Base-by-base conservation (phyloP, 768 basidiomycete species). In the Stropharia rugosoannulata region DNA sequence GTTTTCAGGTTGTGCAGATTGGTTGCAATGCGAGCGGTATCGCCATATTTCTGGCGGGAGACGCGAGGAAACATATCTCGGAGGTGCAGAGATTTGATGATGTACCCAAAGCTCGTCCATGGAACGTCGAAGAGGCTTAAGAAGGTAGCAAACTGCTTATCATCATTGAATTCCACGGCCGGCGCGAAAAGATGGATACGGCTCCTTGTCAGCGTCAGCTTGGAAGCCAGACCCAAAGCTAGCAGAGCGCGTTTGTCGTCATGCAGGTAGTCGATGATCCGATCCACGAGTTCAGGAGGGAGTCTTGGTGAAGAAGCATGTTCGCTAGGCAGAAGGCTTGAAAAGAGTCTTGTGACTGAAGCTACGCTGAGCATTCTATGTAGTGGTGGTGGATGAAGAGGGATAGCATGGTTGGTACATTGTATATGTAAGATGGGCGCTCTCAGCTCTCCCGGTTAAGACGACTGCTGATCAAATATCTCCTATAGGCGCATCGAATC, bases 251-350 rank as follows among this genome's bases (percentile, higher is more conserved):
- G 51, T 44, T 16, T 53, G 13, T 53, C 51, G n/a, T 44, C 16
- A 40, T 44, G 41, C 5, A 44, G 41, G 15, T 35, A 32, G 51
- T 53, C 51, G 41, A 22, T 53, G 19, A 53, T 44, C 27, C 41
- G 51, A 16, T 53, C 42, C 16, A 53, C 42, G 41, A 53, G 51
- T 43, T 53, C 51, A 25, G 51, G 50, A 43, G 22, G 42, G 6
- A 32, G 29, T 10, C 29, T 32, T 7, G 29, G 29, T 32, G 29
- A 6, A 32, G 29, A 32, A 10, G 29, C 6, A 3, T 32, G 7
- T 32, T 32, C 29, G 29, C 7, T 32, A 32, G 29, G 7, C 29
- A 32, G 29, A 32, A 32, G 29, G 29, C 9, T 32, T 32, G 29
- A 6, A 32, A 32, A 32, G 9, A 32, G 29, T 32, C 22, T 32